Evolutionary conservation across 2,329 filamentous ascomycete species (phyloP), one percentile per base, ranked within the genome.

Genomic region (Colletotrichum orchidophilum): DNA sequence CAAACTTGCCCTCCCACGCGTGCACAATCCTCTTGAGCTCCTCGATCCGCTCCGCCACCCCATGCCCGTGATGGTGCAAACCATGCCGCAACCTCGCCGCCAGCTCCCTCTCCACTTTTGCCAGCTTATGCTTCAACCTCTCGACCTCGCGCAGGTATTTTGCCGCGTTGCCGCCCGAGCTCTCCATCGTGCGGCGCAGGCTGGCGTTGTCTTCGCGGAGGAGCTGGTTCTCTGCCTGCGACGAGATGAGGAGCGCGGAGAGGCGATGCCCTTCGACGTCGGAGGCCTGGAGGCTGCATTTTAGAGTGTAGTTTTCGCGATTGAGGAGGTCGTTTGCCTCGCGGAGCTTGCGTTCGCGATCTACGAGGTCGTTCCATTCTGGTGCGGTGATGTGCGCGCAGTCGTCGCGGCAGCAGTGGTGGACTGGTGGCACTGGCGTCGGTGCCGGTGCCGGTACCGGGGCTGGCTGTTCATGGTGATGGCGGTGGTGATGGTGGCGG

Each of bases 131-230:
- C 3, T 79, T 77, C 12, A 83, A 74, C 54, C 76, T 77, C 31
- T 81, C 79, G 31, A 80, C 64, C 59, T 83, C 80, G 54, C 65
- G 74, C 39, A 78, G 75, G 54, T 79, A 77, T 42, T 76, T 79
- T 58, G 75, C 74, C 2, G 79, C 76, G 62, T 75, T 71, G 24
- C 78, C 78, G n/a, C 78, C 75, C 1, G 75, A 74, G 31, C 75
- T 78, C 33, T 83, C 81, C 46, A 81, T 71, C 7, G 79, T 78
- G n/a, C 78, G 79, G 13, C 83, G 80, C 5, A 86, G 78, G 8
- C 78, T 76, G 18, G 78, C 76, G 73, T 85, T 85, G 35, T 85
- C 82, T 18, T 78, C 78, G 3, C 75, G 73, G 5, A 86, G 80
- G 11, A 76, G 73, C 39, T 75, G 76, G 63, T 84, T 77, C 68